These are phyloP conservation scores for Fragilariopsis cylindrus DNA, from an alignment of 108 stramenopile genomes.

Conservation along the genomic window DNA sequence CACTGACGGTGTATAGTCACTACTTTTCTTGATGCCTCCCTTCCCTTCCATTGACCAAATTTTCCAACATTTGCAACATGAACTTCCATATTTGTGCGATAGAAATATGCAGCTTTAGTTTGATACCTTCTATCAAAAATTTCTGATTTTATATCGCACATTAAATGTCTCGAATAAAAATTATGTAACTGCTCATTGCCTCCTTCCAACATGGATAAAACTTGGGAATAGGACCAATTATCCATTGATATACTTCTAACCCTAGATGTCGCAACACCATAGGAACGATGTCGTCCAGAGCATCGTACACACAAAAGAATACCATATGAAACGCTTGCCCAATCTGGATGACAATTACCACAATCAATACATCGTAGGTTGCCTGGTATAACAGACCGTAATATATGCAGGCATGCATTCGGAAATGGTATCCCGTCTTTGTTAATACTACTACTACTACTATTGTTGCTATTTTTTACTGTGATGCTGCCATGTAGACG, in stretches of 20 bases:
- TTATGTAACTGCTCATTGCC: constrained; percentile 66
- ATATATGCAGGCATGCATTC: constrained; percentile 53
- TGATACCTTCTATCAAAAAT: constrained; percentile 46
- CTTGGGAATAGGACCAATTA: constrained; percentile 65
- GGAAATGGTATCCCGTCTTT: constrained; percentile 49
- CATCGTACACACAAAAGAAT: constrained; percentile 83
- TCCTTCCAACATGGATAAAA: constrained; percentile 78
- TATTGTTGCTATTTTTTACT: too few relatives aligned
- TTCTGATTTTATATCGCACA: neutral
- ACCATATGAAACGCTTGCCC: constrained; percentile 90
- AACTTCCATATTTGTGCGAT: constrained; percentile 47
- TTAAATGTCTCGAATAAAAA: constrained; percentile 66
- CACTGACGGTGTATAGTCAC: neutral
- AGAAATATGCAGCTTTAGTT: constrained; percentile 77
- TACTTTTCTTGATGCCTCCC: constrained; percentile 42
- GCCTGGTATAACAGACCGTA: constrained; percentile 45
- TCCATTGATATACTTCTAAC: constrained; percentile 83
- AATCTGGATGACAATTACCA: constrained; percentile 63
- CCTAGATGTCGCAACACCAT: constrained; percentile 79
- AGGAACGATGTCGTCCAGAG: constrained; percentile 77
- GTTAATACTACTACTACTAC: too few relatives aligned
- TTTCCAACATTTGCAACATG: constrained; percentile 46
- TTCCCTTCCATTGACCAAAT: constrained; percentile 52
- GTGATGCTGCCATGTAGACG: neutral
- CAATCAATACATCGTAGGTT: constrained; percentile 84